A percentile compares a stretch with the other conserved stretches of the same genome.
Evolutionary conservation across 176 grass and related monocot species (phyloP).

Genomic region (Triticum monococcum): DNA sequence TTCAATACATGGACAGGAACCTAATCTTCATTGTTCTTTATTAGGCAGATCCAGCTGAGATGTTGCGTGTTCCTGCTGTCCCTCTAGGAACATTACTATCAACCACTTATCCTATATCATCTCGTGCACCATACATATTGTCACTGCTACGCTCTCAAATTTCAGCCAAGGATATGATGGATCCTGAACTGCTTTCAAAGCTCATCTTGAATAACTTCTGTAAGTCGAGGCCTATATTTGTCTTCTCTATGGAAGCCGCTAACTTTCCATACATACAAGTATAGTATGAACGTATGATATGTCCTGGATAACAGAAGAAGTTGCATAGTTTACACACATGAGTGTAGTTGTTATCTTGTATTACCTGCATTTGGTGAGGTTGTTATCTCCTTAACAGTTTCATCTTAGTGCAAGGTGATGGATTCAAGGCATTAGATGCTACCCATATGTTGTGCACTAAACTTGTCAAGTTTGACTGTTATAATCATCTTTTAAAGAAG

Average conservation of each 20-base stretch:
- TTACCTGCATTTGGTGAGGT: neutral
- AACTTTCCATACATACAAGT: conserved; percentile 10
- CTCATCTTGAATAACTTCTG: conserved; percentile 90
- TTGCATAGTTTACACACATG: neutral
- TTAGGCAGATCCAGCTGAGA: conserved; percentile 87
- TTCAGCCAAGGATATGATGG: conserved; percentile 94
- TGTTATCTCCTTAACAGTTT: conserved; percentile 3
- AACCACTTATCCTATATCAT: conserved; percentile 80
- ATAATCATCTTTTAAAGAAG: neutral
- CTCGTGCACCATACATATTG: conserved; percentile 68
- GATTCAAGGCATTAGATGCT: neutral
- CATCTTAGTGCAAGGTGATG: neutral
- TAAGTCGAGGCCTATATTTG: conserved; percentile 50
- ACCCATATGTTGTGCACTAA: neutral
- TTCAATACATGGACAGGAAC: conserved; percentile 10
- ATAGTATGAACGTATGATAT: neutral
- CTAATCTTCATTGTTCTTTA: conserved; percentile 39
- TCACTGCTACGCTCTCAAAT: conserved; percentile 84
- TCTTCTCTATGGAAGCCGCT: neutral
- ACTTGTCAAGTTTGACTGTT: conserved; percentile 9
- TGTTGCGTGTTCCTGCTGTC: conserved; percentile 77
- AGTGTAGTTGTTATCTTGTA: neutral
- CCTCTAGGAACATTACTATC: conserved; percentile 73
- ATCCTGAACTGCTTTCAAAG: conserved; percentile 85
- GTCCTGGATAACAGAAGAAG: neutral